phyloP scores from a whole-genome alignment of 768 basidiomycete species.

The Mycena capillaripes region DNA sequence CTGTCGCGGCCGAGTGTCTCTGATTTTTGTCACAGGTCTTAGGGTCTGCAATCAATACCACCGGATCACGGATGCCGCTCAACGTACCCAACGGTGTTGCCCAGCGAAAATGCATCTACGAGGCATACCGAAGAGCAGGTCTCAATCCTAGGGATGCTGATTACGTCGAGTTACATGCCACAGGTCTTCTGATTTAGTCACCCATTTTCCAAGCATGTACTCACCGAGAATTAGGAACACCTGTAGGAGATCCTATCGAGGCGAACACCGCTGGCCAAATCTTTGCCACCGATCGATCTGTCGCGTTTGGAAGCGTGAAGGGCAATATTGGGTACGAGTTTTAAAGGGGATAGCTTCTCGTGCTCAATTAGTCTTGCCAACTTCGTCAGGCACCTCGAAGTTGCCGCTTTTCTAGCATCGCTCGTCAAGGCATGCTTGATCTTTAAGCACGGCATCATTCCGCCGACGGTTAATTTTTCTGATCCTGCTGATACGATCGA shows the following conservation, averaged over 20 bases:
- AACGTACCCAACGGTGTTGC: not conserved
- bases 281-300: not conserved
- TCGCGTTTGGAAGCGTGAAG: not conserved
- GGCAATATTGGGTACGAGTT: not conserved
- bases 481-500: conserved; percentile 41
- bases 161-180: conserved; percentile 2
- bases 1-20: not conserved
- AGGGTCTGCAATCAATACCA: not conserved
- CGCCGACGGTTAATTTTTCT: conserved; percentile 46
- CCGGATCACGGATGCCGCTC: not conserved
- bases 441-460: conserved; percentile 41
- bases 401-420: conserved; percentile 5
- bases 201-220: not conserved
- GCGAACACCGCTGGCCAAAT: not conserved
- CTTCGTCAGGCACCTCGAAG: not conserved
- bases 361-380: not conserved
- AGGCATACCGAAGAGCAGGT: not conserved
- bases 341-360: not conserved
- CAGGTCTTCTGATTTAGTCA: not conserved
- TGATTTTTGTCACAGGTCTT: not conserved
- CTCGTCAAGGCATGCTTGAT: conserved; percentile 45
- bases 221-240: not conserved
- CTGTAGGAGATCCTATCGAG: not conserved
- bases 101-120: not conserved
- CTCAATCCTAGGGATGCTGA: not conserved